These are phyloP conservation scores for Pyrenula massariospora DNA, from an alignment of 495 filamentous ascomycete species.

Conservation along the genomic window DNA sequence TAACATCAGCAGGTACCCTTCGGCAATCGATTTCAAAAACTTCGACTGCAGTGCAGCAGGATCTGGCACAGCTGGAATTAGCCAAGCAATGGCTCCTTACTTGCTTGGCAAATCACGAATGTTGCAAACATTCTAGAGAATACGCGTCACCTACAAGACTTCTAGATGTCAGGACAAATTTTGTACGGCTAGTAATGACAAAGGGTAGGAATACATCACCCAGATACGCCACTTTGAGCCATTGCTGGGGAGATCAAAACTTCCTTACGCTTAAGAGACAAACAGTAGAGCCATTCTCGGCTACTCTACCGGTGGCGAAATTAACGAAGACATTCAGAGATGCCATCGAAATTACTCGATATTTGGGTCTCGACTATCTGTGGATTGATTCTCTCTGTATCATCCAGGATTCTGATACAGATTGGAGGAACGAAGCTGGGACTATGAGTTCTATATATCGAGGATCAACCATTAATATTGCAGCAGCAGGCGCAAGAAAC, in stretches of 20 bases:
- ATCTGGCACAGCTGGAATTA: neutral
- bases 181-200: neutral
- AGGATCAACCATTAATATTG: constrained; percentile 1
- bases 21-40: neutral
- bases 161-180: neutral
- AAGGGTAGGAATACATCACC: neutral
- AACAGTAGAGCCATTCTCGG: neutral
- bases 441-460: constrained; percentile 2
- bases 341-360: neutral
- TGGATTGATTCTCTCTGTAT: constrained; percentile 8
- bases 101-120: neutral
- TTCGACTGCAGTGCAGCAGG: neutral
- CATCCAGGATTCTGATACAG: constrained; percentile 1
- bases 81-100: neutral
- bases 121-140: neutral
- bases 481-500: constrained; percentile 1
- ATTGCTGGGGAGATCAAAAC: neutral
- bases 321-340: neutral
- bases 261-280: neutral
- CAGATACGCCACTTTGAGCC: neutral
- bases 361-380: neutral
- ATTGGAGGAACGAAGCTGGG: constrained; percentile 1
- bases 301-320: neutral
- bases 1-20: neutral
- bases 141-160: neutral